Base-by-base conservation (phyloP, 192 early-diverging fungal genomes). In the Mortierella alpina region DNA sequence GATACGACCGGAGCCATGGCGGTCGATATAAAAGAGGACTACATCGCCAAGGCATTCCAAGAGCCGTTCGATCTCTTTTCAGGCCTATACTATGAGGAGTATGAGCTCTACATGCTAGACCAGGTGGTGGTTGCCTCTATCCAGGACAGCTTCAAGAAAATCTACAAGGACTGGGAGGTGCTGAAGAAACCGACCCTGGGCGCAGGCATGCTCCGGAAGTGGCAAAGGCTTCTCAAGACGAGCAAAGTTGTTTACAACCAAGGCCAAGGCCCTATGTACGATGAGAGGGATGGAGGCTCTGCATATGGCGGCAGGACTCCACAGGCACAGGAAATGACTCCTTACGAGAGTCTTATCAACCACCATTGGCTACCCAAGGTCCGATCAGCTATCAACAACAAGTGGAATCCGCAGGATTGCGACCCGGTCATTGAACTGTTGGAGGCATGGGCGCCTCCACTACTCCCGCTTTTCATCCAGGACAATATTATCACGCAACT, bases 401-500 rank as follows among this genome's bases (percentile, higher is more conserved):
- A 78, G 9, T 96, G 95, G 95, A 69, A 88, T 62, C 84, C 88
- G 2, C 74, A 84, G 5, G 82, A 92, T 15, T 92, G 90, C 39
- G 95, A 96, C 31, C 68, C 89, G 0, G 71, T 93, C 8, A 89
- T 94, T 31, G 62, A 75, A 17, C 73, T 97, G 5, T 66, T 97
- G 10, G 92, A 94, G 68, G 78, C 83, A 18, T 97, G 94, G 94
- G 55, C 80, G 15, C 83, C 84, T 50, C 85, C 88, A 6, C 17
- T 94, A 0, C 68, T 96, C 14, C 95, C 95, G 2, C 66, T 59
- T 10, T 97, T 94, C 84, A 85, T 97, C 40, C 86, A 85, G 18
- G 84, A 88, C 60, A 93, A 95, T 73, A 91, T 96, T 17, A 76
- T 95, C 17, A 86, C 92, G 41, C 94, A 96, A 69, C 88, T 96